Percentiles rank a stretch among this genome's conserved stretches.
Conservation (phyloP, 805 yeast species). For the Candida xyloterini region DNA sequence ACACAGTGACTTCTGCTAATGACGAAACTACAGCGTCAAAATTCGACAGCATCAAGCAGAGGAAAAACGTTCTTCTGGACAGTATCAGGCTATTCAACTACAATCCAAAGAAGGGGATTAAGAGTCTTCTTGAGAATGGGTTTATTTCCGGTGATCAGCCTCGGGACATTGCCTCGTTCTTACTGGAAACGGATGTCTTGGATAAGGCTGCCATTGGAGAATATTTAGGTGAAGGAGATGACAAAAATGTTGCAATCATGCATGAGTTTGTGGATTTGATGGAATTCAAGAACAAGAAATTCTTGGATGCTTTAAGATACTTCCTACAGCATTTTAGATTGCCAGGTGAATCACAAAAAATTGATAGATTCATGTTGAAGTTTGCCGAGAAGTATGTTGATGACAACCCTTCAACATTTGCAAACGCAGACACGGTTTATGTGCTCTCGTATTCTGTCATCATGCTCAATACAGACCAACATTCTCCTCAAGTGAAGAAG, state of each 20-base stretch:
- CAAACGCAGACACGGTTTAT: conserved; percentile 93
- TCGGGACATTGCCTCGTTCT: conserved; percentile 66
- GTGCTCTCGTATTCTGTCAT: conserved; percentile 89
- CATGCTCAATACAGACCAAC: conserved; percentile 91
- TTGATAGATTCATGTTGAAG: conserved; percentile 93
- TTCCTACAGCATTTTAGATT: conserved; percentile 86
- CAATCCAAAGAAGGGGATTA: conserved; percentile 80
- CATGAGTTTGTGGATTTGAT: conserved; percentile 88
- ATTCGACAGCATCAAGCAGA: conserved; percentile 78
- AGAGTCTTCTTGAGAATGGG: conserved; percentile 54
- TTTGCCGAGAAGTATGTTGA: conserved; percentile 90
- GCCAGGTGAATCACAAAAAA: conserved; percentile 98
- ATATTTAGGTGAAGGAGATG: conserved; percentile 85
- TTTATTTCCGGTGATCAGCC: conserved; percentile 66
- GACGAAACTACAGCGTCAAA: conserved; percentile 46
- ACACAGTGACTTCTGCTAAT: conserved; percentile 10
- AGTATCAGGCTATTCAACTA: conserved; percentile 78
- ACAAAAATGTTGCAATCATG: conserved; percentile 75
- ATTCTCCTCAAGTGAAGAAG: conserved; percentile 78
- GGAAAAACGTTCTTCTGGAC: conserved; percentile 77
- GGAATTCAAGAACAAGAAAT: conserved; percentile 65
- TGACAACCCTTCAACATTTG: conserved; percentile 84
- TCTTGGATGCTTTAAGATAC: conserved; percentile 81
- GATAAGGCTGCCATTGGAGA: conserved; percentile 88
- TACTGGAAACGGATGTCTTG: conserved; percentile 64